Evolutionary conservation across 495 filamentous ascomycete species (phyloP).

Genomic region (Oidiodendron maius): DNA sequence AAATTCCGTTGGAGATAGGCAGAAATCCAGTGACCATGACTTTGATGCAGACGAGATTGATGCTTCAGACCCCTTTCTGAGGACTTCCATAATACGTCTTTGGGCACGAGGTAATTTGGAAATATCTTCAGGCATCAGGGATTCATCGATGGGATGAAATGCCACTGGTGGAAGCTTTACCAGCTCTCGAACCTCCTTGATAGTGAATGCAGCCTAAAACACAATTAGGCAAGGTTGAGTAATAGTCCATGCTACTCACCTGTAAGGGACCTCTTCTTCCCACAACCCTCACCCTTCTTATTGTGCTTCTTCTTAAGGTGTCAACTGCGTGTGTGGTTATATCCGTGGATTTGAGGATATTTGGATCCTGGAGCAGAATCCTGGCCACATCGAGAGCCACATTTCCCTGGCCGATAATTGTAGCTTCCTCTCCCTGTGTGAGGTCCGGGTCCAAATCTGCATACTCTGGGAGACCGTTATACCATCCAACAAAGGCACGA

Average conservation of each 20-base stretch:
- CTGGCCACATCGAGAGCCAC: constrained; percentile 91
- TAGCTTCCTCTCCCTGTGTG: constrained; percentile 70
- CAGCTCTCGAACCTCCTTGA: constrained; percentile 86
- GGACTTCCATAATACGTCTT: constrained; percentile 71
- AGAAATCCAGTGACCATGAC: constrained; percentile 79
- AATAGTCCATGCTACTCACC: constrained; percentile 31
- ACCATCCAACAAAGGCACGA: constrained; percentile 95
- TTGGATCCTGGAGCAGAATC: constrained; percentile 70
- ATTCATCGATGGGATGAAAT: constrained; percentile 61
- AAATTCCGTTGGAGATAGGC: constrained; percentile 69
- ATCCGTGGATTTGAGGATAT: constrained; percentile 73
- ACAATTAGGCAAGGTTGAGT: constrained; percentile 7
- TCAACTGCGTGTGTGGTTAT: constrained; percentile 81
- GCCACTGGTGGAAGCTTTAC: constrained; percentile 67
- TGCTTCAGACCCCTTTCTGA: constrained; percentile 63
- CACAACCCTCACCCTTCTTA: constrained; percentile 77
- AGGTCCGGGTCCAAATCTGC: constrained; percentile 72
- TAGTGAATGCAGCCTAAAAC: constrained; percentile 77
- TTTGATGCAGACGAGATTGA: constrained; percentile 42
- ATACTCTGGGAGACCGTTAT: constrained; percentile 89
- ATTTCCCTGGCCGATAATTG: constrained; percentile 92
- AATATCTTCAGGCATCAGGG: constrained; percentile 58
- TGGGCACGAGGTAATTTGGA: constrained; percentile 63
- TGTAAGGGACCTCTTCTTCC: constrained; percentile 86
- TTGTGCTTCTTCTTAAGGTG: constrained; percentile 60